Conservation (phyloP, 2,329 filamentous ascomycete genomes). For the Cyanodermella asteris region DNA sequence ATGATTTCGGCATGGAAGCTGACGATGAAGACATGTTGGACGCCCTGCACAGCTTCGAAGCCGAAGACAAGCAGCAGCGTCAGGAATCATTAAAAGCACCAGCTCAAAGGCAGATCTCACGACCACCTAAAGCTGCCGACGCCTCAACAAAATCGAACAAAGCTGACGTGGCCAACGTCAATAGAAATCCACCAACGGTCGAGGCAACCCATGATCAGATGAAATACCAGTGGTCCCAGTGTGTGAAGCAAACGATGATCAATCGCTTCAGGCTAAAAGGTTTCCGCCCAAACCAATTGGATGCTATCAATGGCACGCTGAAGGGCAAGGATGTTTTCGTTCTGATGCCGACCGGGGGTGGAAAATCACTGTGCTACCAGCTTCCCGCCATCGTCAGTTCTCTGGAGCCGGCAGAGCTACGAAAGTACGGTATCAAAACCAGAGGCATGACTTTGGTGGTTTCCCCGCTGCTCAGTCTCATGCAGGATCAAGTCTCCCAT, state of each 20-base stretch:
- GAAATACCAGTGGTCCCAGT: conserved; percentile 60
- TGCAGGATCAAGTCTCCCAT: conserved; percentile 91
- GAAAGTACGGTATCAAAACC: no score
- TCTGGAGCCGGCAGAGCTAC: no score
- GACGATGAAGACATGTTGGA: conserved; percentile 24
- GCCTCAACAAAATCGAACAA: conserved; percentile 14
- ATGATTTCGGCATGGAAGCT: conserved; percentile 18
- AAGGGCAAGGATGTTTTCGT: conserved; percentile 78
- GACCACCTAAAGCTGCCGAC: conserved; percentile 5
- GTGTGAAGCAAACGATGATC: conserved; percentile 61
- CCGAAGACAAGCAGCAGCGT: conserved; percentile 12
- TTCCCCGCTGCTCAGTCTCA: conserved; percentile 83
- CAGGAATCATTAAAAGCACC: conserved; percentile 16
- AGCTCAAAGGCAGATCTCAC: no score
- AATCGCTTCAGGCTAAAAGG: conserved; percentile 66
- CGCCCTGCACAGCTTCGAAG: conserved; percentile 17
- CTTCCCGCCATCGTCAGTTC: conserved; percentile 65
- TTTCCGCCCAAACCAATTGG: conserved; percentile 77
- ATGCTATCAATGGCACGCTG: conserved; percentile 88
- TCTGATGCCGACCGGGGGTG: conserved; percentile 91
- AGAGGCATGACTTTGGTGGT: conserved; percentile 77
- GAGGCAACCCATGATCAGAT: conserved; percentile 29
- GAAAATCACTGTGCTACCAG: conserved; percentile 94
- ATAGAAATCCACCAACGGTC: no score
- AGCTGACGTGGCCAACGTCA: no score